phyloP scores from a whole-genome alignment of 257 asterid species.

The Lycium ferocissimum region DNA sequence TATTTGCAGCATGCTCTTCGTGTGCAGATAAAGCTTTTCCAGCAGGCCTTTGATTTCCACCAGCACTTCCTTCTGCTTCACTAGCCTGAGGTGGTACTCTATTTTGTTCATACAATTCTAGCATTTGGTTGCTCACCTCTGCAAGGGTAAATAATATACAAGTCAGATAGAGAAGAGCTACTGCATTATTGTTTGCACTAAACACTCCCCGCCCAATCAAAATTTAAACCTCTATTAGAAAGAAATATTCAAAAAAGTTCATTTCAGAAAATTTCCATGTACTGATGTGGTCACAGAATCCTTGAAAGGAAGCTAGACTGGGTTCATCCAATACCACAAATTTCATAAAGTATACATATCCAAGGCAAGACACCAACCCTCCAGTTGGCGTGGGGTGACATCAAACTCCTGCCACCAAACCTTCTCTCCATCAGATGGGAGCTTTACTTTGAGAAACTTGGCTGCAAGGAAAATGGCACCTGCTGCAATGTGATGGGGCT shows the following conservation, averaged over 20 bases:
- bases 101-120: slow-evolving; percentile 82
- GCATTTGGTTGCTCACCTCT: slow-evolving; percentile 98
- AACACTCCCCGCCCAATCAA: neutral
- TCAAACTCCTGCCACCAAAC: slow-evolving; percentile 99
- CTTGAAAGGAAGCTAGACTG: slow-evolving; percentile 18
- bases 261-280: slow-evolving; percentile 18
- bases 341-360: slow-evolving; percentile 33
- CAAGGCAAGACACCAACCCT: slow-evolving; percentile 78
- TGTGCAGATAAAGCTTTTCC: slow-evolving; percentile 49
- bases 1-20: slow-evolving; percentile 52
- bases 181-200: neutral
- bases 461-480: slow-evolving; percentile 99
- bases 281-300: slow-evolving; percentile 14
- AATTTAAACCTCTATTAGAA: neutral
- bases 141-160: slow-evolving; percentile 48
- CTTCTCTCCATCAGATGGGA: slow-evolving; percentile 93
- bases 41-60: slow-evolving; percentile 63
- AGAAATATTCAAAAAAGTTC: neutral
- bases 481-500: slow-evolving; percentile 99
- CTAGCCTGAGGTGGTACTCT: slow-evolving; percentile 70
- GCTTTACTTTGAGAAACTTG: slow-evolving; percentile 98
- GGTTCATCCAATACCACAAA: slow-evolving; percentile 36
- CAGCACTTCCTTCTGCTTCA: slow-evolving; percentile 84
- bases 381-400: slow-evolving; percentile 99
- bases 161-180: slow-evolving; percentile 24